A percentile compares a stretch with the other conserved stretches of the same genome.
Evolutionary conservation across 768 basidiomycete genomes (phyloP).

Genomic region (Boletellus sp.): DNA sequence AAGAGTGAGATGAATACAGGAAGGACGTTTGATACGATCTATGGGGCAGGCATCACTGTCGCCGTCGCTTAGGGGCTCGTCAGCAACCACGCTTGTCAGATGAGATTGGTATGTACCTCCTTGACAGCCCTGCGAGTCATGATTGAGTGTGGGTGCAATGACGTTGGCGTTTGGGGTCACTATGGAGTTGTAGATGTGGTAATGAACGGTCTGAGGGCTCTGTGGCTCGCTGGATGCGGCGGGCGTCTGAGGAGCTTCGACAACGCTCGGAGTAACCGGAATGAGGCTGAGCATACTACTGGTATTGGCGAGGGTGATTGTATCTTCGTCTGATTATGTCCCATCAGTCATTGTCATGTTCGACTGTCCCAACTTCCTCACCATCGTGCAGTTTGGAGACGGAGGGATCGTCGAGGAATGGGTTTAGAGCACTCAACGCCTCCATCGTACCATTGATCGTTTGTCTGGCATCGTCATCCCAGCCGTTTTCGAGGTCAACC

Average conservation of each 20-base stretch:
- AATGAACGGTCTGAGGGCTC: not conserved
- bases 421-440: not conserved
- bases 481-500: not conserved
- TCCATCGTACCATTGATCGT: not conserved
- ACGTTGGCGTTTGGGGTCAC: constrained; percentile 3
- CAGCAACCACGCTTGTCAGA: no score
- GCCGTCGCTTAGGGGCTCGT: no score
- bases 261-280: not conserved
- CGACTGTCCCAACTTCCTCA: not conserved
- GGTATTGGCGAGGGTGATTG: not conserved
- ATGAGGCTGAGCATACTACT: not conserved
- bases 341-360: not conserved
- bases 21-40: no score
- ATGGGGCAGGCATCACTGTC: no score
- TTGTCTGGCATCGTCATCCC: not conserved
- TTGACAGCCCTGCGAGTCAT: not conserved
- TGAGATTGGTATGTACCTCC: not conserved
- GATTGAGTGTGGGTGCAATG: not conserved
- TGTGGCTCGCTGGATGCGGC: not conserved
- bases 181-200: constrained; percentile 1
- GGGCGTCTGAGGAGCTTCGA: not conserved
- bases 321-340: not conserved
- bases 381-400: not conserved
- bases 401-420: constrained; percentile 3
- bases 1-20: no score